A percentile compares a stretch with the other conserved stretches of the same genome.
These are phyloP conservation scores for Alliaria petiolata DNA, from an alignment of 345 rosid genomes.

Conservation along the genomic window DNA sequence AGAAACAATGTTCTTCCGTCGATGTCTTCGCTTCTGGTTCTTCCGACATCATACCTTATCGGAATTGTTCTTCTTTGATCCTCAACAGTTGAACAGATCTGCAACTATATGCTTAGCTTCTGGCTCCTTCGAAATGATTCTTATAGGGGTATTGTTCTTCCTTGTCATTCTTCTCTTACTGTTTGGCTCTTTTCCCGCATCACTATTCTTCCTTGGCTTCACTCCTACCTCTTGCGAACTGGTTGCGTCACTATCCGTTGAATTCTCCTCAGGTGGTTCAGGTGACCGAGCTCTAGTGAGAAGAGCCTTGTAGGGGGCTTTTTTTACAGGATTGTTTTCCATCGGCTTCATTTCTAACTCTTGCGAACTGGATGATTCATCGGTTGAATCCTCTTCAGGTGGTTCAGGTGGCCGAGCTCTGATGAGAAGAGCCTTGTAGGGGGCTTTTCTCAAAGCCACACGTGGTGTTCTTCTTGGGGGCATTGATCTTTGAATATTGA, in stretches of 20 bases:
- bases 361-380: not conserved
- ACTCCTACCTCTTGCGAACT: not conserved
- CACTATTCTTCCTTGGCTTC: not conserved
- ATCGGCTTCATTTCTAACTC: not conserved
- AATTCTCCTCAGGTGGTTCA: not conserved
- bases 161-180: not conserved
- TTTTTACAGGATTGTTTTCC: too few relatives aligned
- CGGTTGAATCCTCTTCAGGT: not conserved
- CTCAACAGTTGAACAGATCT: not conserved
- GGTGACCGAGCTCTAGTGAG: not conserved
- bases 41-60: not conserved
- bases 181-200: not conserved
- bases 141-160: not conserved
- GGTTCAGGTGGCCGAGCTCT: not conserved
- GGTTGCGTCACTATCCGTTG: not conserved
- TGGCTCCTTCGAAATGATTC: not conserved
- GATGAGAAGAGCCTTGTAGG: too few relatives aligned
- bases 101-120: not conserved
- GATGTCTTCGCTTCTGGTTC: not conserved
- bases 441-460: not conserved
- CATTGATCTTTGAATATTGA: not conserved
- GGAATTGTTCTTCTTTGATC: not conserved
- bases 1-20: not conserved
- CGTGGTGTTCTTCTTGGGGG: too few relatives aligned
- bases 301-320: not conserved